Percentiles rank a stretch among this genome's conserved stretches.
Evolutionary conservation across 345 rosid genomes (phyloP).

Genomic region (Firmiana major): DNA sequence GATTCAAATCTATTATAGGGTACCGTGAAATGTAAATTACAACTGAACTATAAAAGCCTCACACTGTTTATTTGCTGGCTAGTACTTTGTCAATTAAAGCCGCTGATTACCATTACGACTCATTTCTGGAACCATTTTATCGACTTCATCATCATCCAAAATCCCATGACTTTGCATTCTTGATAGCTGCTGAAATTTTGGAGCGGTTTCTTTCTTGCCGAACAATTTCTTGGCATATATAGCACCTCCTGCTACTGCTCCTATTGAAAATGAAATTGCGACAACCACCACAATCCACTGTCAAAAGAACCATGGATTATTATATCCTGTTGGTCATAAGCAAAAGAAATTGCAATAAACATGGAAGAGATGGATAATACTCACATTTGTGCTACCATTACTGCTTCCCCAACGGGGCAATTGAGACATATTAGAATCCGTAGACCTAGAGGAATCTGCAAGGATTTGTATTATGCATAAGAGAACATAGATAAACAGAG

Average conservation of each 20-base stretch:
- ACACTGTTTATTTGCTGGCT: neutral
- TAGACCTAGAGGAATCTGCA: slow-evolving; percentile 13
- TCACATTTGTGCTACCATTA: slow-evolving; percentile 14
- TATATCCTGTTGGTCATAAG: neutral
- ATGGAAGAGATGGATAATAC: neutral
- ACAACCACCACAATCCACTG: slow-evolving; percentile 25
- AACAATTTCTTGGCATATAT: slow-evolving; percentile 19
- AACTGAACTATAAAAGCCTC: neutral
- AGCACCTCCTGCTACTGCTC: slow-evolving; percentile 28
- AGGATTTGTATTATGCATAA: neutral
- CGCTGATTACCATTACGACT: slow-evolving; percentile 2
- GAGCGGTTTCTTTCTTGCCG: slow-evolving; percentile 11
- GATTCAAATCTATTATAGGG: neutral
- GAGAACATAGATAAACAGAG: neutral
- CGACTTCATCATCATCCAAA: slow-evolving; percentile 20
- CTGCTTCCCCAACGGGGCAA: neutral
- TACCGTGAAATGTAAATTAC: neutral
- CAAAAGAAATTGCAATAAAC: neutral
- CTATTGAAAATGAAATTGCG: slow-evolving; percentile 23
- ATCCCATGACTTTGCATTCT: slow-evolving; percentile 17
- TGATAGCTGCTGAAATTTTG: slow-evolving; percentile 29
- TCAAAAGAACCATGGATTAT: neutral
- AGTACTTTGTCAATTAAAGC: neutral
- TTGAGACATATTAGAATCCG: slow-evolving; percentile 1
- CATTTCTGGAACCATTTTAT: slow-evolving; percentile 6